Evolutionary conservation across 2,329 filamentous ascomycete species (phyloP).

Genomic region (Penicillium thymicola): DNA sequence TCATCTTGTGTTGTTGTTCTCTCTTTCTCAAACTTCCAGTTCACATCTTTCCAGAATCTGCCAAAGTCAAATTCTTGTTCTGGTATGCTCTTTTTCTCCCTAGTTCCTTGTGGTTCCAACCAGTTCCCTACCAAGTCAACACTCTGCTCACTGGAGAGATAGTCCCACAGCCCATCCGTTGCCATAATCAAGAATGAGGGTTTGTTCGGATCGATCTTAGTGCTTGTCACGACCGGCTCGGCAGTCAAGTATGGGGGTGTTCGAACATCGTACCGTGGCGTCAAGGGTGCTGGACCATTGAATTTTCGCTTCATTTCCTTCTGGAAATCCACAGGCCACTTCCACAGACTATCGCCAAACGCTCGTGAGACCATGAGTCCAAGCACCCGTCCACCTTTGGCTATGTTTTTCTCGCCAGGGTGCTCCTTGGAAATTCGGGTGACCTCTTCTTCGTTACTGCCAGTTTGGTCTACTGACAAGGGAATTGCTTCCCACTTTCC

Average conservation of each 20-base stretch:
- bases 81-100: constrained; percentile 31
- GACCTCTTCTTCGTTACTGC: constrained; percentile 59
- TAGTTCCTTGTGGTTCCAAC: constrained; percentile 42
- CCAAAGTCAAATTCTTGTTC: constrained; percentile 25
- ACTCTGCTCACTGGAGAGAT: constrained; percentile 55
- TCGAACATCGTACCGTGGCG: constrained; percentile 36
- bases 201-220: constrained; percentile 46
- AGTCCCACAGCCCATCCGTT: constrained; percentile 65
- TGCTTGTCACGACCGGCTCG: constrained; percentile 61
- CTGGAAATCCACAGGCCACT: constrained; percentile 57
- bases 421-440: constrained; percentile 56
- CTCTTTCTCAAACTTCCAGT: constrained; percentile 40
- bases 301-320: constrained; percentile 33
- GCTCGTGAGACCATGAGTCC: constrained; percentile 62
- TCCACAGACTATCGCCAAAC: constrained; percentile 68
- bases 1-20: constrained; percentile 51
- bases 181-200: constrained; percentile 64
- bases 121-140: constrained; percentile 58
- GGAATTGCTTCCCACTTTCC: constrained; percentile 52
- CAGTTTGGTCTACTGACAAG: constrained; percentile 65
- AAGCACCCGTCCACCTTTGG: constrained; percentile 59
- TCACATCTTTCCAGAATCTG: constrained; percentile 15
- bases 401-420: constrained; percentile 58
- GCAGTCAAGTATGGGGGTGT: constrained; percentile 67
- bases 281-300: constrained; percentile 44